Base-by-base conservation (phyloP, 2,329 filamentous ascomycete genomes). In the Ambrosiella xylebori region DNA sequence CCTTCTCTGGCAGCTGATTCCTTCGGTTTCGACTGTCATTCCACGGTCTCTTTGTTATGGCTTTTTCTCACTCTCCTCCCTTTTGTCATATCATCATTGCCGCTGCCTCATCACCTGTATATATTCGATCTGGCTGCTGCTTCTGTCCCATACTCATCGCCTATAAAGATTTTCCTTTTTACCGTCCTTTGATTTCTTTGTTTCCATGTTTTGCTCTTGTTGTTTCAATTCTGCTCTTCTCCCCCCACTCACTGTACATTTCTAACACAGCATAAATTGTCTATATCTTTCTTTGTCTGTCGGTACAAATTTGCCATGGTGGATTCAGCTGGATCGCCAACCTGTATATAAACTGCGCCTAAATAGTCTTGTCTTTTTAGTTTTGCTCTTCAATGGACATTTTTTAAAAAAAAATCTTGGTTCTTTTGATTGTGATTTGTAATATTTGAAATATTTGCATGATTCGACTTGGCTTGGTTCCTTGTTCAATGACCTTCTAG, bases 111-210 rank as follows among this genome's bases (percentile, higher is more conserved):
- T 57, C 55, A 50, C 27, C 45, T 57, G 55, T 57, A 57, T 37
- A 57, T 57, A 57, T 41, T 35, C 17, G 55, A 57, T 57, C 37
- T 57, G 55, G 55, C 36, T 57, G 44, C 55, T n/a, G 44, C 15
- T 51, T 39, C 9, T 57, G 55, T 57, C 15, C 55, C 39, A 57
- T 50, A 57, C 36, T 27, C n/a, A 38, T 11, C 7, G n/a, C 4
- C 27, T 41, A 52, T 35, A 41, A 41, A 41, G 17, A 35, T 9
- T 41, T 15, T 47, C 2, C n/a, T 27, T 17, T 35, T 44, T 44
- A 11, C 47, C n/a, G 38, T 45, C 53, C 38, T 44, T 12, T 55
- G n/a, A 41, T 55, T 12, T 55, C 53, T 55, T 54, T 49, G 11
- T 27, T n/a, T 45, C 44, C 19, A 41, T 59, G 52, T 8, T 56